Evolutionary conservation across 1,284 basidiomycete species (phyloP), one percentile per base, ranked within the genome.

Genomic region (Rugosomyces carneus): DNA sequence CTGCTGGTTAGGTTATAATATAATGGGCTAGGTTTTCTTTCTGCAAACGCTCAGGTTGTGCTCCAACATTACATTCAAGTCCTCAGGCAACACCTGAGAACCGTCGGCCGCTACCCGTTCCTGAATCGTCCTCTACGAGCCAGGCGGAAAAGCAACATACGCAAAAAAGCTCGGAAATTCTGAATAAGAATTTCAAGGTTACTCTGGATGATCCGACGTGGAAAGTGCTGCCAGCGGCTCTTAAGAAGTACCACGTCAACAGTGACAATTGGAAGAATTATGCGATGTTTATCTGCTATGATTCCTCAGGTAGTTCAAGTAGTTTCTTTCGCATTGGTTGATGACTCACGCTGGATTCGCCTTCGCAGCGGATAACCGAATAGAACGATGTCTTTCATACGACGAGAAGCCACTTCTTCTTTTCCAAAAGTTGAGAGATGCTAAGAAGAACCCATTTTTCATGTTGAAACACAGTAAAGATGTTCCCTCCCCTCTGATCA

Each of bases 211-310:
- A 99, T 65, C 95, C 96, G 0, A 96, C 94, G 45, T 95, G 90
- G 85, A 97, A 96, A 61, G 95, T 99, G 13, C 71, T 99, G n/a
- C 95, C 96, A 0, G 94, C 95, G 0, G 96, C 96, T 11, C 72
- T 99, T 53, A 97, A 97, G 70, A 98, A 98, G 67, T 99, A 99
- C 69, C 93, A 92, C 63, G 98, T 99, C 67, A 87, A 94, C 61
- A 94, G 94, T 61, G 96, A 99, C 57, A 94, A 93, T 64, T 99
- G 95, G 94, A 87, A 92, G 71, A 88, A 92, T 60, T 99, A 99
- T 70, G 96, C 94, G 18, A 87, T 99, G 80, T 99, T 99, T 68
- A 98, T 99, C 54, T 97, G 94, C 60, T 97, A 94, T 64, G 94
- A 92, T 11, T 84, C 86, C 50, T 78, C 91, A 41, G 89, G 92